A percentile compares a stretch with the other conserved stretches of the same genome.
These are phyloP conservation scores for Raddia distichophylla DNA, from an alignment of 176 grass and related monocot genomes.

Conservation along the genomic window DNA sequence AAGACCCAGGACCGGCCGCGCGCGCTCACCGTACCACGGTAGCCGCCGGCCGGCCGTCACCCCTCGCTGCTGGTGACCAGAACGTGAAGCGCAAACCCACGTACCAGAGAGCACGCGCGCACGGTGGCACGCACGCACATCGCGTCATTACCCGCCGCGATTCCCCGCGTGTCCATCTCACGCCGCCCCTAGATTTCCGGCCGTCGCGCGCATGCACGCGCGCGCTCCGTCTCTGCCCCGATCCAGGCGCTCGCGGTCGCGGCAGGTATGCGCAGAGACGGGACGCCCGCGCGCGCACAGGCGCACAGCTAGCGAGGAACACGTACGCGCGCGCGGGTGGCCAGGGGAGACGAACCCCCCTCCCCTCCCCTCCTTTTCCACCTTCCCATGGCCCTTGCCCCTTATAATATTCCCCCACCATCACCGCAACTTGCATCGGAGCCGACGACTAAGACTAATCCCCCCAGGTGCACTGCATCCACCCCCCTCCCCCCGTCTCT, in stretches of 20 bases:
- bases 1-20: no score
- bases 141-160: no score
- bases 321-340: constrained; percentile 12
- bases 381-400: background rate
- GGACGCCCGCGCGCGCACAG: no score
- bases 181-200: no score
- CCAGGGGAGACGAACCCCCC: constrained; percentile 70
- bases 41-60: no score
- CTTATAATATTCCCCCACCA: constrained; percentile 61
- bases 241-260: background rate
- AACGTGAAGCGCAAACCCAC: no score
- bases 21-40: no score
- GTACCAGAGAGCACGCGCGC: no score
- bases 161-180: no score
- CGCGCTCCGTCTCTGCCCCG: background rate
- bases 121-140: no score
- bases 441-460: constrained; percentile 26
- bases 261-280: background rate
- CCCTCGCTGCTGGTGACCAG: no score
- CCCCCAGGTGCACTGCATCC: constrained; percentile 63
- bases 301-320: background rate
- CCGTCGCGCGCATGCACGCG: no score
- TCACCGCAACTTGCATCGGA: constrained; percentile 42
- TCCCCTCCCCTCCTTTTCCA: constrained; percentile 5
- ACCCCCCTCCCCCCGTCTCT: background rate